Evolutionary conservation across 257 asterid genomes (phyloP).

Genomic region (Leptodermis oblonga): DNA sequence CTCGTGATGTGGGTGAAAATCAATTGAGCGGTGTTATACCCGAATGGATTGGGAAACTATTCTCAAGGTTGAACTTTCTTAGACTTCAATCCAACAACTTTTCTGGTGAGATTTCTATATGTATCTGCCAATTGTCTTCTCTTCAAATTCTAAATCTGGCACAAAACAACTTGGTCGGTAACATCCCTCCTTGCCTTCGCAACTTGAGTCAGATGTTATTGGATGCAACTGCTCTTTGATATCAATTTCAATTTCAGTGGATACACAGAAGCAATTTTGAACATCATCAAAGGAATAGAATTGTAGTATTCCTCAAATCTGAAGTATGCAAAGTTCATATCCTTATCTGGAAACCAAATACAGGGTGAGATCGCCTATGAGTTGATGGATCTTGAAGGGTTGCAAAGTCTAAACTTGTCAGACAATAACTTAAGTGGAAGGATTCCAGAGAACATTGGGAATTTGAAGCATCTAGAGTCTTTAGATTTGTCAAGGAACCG

Average conservation of each 20-base stretch:
- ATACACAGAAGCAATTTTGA: not conserved
- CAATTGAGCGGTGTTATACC: slow-evolving; percentile 13
- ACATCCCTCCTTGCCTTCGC: slow-evolving; percentile 23
- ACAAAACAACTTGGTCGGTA: slow-evolving; percentile 18
- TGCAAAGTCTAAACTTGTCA: slow-evolving; percentile 19
- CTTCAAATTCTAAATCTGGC: slow-evolving; percentile 32
- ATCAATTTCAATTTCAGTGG: not conserved
- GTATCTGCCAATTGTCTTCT: slow-evolving; percentile 17
- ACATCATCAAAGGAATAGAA: slow-evolving; percentile 3
- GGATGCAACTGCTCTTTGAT: not conserved
- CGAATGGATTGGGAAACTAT: slow-evolving; percentile 15
- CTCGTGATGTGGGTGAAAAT: not conserved
- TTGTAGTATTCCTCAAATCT: not conserved
- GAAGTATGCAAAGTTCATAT: not conserved
- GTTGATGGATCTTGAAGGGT: not conserved
- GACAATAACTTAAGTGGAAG: slow-evolving; percentile 23
- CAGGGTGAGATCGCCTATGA: slow-evolving; percentile 11
- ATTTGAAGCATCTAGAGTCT: slow-evolving; percentile 26
- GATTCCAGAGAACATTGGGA: slow-evolving; percentile 24
- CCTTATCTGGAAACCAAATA: slow-evolving; percentile 4
- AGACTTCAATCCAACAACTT: slow-evolving; percentile 24
- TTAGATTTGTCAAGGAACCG: slow-evolving; percentile 26
- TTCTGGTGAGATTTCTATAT: slow-evolving; percentile 15
- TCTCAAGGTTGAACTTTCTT: slow-evolving; percentile 5
- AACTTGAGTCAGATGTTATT: slow-evolving; percentile 21